Base-by-base conservation (phyloP, 345 rosid genomes). In the Acer yangbiense region DNA sequence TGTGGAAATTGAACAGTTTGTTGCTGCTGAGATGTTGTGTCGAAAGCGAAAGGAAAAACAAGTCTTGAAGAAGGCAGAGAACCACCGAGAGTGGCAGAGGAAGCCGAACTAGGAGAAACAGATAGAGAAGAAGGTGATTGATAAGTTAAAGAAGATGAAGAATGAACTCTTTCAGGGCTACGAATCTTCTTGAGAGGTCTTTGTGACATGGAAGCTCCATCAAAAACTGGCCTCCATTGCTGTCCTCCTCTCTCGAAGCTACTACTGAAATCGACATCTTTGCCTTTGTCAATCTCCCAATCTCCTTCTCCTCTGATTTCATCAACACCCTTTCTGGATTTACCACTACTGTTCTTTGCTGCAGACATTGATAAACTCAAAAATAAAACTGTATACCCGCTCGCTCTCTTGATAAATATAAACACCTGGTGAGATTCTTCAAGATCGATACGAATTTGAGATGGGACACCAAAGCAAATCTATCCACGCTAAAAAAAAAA, bases 141-240 rank as follows among this genome's bases (percentile, higher is more conserved):
- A 46, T 68, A 68, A 58, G 68, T 16, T 16, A 66, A 69, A 82
- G 80, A 72, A 20, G 82, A 60, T 35, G 76, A 72, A 61, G 74
- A 44, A 13, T 82, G 87, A 57, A 78, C 88, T 50, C 89, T 85
- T 76, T 89, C 91, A 41, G 92, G 88, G 83, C 91, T 92, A 20
- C 89, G 84, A 65, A 81, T 83, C 82, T 92, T 94, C 81, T 88
- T 94, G 65, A 83, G 84, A 82, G 95, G 91, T 72, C 90, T 86
- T 16, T 76, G 68, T 2, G 91, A 86, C 83, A 78, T 21, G 73
- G 90, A 87, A 82, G 90, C 87, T 78, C 86, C 93, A 77, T 85
- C 86, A 43, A 87, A 83, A 82, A 83, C 84, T 8, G 86, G 86
- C 82, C 80, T 87, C 91, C 94, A 79, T 80, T 82, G 87, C 57